Evolutionary conservation across 73 alveolate species (phyloP), one percentile per base, ranked within the genome.

Genomic region (Paramecium sonneborni): DNA sequence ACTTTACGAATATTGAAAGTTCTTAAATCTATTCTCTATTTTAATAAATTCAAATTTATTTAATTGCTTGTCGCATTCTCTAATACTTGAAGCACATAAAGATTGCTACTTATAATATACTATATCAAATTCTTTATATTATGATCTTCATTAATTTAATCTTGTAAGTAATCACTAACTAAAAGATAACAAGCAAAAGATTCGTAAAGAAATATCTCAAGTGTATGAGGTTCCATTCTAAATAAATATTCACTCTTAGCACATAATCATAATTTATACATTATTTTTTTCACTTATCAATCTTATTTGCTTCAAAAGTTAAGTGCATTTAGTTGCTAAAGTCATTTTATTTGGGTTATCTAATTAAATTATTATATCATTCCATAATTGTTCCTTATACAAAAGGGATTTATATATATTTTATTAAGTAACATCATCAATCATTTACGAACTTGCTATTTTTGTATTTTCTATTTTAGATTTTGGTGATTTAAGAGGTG

Each of bases 241-340:
- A 14, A 79, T 46, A 79, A 44, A 79, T 43, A 79, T 79, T 79
- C 90, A 44, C 76, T 43, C 90, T 79, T 38, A 21, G 14, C 12
- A 23, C 2, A 18, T 21, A 23, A 43, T 79, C 15, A 52, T 52
- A 79, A 20, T 8, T 30, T 20, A 14, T 79, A 79, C 90, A 44
- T 79, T n/a, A 30, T 79, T 1, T 79, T 79, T 79, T 24, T 79
- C 90, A 23, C 62, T 30, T 1, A 79, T 21, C n/a, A 37, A 0
- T 79, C 55, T 7, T 1, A 79, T 38, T 44, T 41, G 14, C 30
- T 79, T 79, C 24, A 41, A 43, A 3, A 79, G 37, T 6, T 79
- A 24, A 79, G 41, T 44, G n/a, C 90, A 79, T 1, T 38, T 24
- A 12, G 44, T 21, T 4, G 90, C 69, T 24, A 79, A 79, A 14